phyloP scores from a whole-genome alignment of 768 basidiomycete genomes.

The Artomyces pyxidatus region DNA sequence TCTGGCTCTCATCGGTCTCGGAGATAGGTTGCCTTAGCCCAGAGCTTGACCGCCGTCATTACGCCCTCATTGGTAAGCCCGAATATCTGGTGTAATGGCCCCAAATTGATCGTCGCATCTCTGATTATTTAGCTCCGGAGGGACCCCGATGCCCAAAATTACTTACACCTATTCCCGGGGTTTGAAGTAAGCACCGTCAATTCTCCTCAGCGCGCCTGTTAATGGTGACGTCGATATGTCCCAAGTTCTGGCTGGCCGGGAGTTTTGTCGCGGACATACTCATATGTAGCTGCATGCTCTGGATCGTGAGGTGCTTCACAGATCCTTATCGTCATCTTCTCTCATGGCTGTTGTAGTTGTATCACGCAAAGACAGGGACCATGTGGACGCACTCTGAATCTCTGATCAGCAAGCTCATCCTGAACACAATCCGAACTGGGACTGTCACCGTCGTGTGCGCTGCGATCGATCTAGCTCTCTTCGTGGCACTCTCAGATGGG shows the following conservation, averaged over 20 bases:
- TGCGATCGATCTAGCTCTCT: neutral
- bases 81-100: too few relatives aligned
- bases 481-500: neutral
- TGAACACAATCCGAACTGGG: neutral
- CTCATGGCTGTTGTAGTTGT: too few relatives aligned
- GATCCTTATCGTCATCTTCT: too few relatives aligned
- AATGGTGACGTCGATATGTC: too few relatives aligned
- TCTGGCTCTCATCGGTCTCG: too few relatives aligned
- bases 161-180: neutral
- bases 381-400: neutral
- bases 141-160: neutral
- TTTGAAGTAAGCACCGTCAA: neutral
- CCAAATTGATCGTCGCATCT: too few relatives aligned
- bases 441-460: neutral
- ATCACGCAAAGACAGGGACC: neutral
- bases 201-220: too few relatives aligned
- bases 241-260: conserved; percentile 21
- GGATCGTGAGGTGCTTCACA: too few relatives aligned
- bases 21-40: neutral
- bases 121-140: neutral
- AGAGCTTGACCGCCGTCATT: neutral
- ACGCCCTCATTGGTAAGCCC: neutral
- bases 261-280: conserved; percentile 20
- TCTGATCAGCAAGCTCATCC: neutral
- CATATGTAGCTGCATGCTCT: conserved; percentile 20